These are phyloP conservation scores for Luffa aegyptiaca DNA, from an alignment of 306 rosid genomes.

Conservation along the genomic window DNA sequence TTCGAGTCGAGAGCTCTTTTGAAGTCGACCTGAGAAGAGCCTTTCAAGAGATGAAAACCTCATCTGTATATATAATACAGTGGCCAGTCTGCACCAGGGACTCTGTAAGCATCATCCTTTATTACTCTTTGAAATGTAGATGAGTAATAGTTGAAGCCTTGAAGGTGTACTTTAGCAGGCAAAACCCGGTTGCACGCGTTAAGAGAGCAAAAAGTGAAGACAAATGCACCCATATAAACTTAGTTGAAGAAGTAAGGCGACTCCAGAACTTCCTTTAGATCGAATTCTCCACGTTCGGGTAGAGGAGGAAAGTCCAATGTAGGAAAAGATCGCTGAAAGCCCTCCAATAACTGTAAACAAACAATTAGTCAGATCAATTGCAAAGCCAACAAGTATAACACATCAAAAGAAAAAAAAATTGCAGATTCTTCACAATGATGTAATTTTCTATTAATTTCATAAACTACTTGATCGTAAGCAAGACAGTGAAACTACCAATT, in stretches of 20 bases:
- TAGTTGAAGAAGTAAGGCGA: conserved; percentile 93
- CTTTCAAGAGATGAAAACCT: background rate
- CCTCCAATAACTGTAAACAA: conserved; percentile 51
- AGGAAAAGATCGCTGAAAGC: conserved; percentile 72
- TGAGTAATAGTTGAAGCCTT: background rate
- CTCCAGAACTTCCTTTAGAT: conserved; percentile 55
- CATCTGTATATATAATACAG: background rate
- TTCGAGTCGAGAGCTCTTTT: background rate
- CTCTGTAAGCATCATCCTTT: background rate
- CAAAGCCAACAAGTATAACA: background rate
- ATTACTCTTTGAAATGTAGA: background rate
- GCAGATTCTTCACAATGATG: background rate
- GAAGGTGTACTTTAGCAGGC: background rate
- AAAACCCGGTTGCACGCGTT: background rate
- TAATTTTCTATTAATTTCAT: background rate
- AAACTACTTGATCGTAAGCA: background rate
- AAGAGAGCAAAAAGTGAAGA: conserved; percentile 5
- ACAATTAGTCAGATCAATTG: conserved; percentile 11
- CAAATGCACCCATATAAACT: conserved; percentile 7
- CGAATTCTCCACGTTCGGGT: conserved; percentile 82
- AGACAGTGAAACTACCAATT: background rate
- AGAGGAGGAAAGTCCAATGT: conserved; percentile 52
- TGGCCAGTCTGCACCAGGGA: background rate
- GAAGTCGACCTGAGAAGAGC: background rate
- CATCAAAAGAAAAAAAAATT: background rate